Evolutionary conservation across 345 rosid genomes (phyloP), one percentile per base, ranked within the genome.

Genomic region (Eucalyptus sp.): DNA sequence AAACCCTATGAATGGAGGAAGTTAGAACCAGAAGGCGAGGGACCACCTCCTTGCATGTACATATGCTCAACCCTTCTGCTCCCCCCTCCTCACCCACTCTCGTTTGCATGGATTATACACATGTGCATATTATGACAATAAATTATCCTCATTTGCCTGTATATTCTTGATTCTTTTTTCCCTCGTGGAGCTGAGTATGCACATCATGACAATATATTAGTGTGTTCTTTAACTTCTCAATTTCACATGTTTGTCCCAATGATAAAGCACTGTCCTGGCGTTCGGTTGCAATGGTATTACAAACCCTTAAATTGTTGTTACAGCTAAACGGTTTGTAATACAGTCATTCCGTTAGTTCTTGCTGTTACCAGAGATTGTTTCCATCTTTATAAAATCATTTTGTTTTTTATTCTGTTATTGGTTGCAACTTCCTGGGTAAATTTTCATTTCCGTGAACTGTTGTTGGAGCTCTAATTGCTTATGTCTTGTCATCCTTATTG

Each of bases 31-130:
- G 99, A 98, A 95, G 99, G 99, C 92, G 99, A 98, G 90, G 99
- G 99, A 66, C 99, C 99, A 76, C 99, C 99, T 89, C 99, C 99
- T 80, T 98, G 99, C 99, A 98, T 98, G 99, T 98, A 98, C 91
- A 87, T 79, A 71, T 86, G 51, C 54, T 85, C 68, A 52, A 87
- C 68, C 48, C 62, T 20, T 87, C 46, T 80, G 17, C 43, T 66
- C 16, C 22, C 80, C 87, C 50, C 76, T 84, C 84, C 84, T 41
- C 29, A 76, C 84, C 84, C 29, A 27, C 50, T 31, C 25, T 41
- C 10, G 43, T 66, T 87, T 25, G 11, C 44, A 29, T 43, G 31
- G 48, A 62, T 44, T 87, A 37, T n/a, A 16, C 54, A 17, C 31
- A 3, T 50, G 37, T 64, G 43, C 83, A 66, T 60, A 25, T 60